Evolutionary conservation across 371 early-diverging fungal species (phyloP), one percentile per base, ranked within the genome.

Genomic region (Mucor racemosus): DNA sequence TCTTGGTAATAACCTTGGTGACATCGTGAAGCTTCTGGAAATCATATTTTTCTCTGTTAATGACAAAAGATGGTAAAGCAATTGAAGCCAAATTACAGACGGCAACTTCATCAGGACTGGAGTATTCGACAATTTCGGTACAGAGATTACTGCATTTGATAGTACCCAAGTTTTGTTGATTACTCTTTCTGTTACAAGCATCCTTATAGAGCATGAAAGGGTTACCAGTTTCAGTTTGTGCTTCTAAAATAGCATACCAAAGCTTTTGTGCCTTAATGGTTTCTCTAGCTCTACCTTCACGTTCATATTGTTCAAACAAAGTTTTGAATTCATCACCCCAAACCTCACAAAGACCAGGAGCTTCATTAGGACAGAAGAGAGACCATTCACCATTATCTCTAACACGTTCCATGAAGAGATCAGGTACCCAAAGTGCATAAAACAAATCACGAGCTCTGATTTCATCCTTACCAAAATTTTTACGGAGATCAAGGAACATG

Each of bases 381-480:
- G 90, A 88, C 99, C 99, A 99, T 65, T 95, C 93, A 59, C 89
- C 95, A 73, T 98, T 93, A 17, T 87, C 86, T 73, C 97, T 94
- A 17, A 99, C 99, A 66, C 99, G 91, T 77, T 95, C 82, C 99
- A 99, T 99, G 76, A 99, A 99, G 66, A 99, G 81, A 78, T 99
- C 99, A n/a, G 98, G 95, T 34, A 99, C 93, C 99, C 99, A 99
- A 62, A 99, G 86, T 0, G 95, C 99, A 71, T 92, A 94, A 80
- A 99, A 99, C 60, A 99, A 77, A 77, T 99, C 99, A 59, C 99
- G 92, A 6, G 99, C 98, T 48, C 99, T 90, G 63, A 84, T 80
- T 81, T 99, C 99, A 70, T 99, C 99, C 78, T 95, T 96, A 68
- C 99, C 99, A 62, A 95, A 94, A 88, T 99, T 99, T 87, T 99